A percentile compares a stretch with the other conserved stretches of the same genome.
Conservation (phyloP, 2,329 filamentous ascomycete species). For the Didymella sp. region DNA sequence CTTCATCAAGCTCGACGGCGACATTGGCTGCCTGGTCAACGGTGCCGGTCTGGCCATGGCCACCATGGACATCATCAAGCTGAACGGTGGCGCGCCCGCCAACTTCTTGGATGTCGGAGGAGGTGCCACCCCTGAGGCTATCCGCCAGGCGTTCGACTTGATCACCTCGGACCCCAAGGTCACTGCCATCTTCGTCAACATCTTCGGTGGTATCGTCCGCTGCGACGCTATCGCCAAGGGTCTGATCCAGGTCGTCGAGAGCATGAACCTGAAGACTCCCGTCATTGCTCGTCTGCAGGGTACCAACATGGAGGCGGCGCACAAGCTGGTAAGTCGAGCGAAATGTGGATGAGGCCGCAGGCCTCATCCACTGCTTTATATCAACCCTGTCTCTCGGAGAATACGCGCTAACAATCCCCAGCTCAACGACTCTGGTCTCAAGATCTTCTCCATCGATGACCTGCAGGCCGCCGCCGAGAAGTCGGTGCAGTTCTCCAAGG, state of each 20-base stretch:
- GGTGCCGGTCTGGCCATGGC: constrained; percentile 99
- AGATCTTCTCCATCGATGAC: constrained; percentile 99
- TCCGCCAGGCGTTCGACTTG: constrained; percentile 96
- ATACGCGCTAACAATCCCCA: constrained; percentile 34
- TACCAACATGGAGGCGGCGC: constrained; percentile 96
- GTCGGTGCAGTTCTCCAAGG: constrained; percentile 97
- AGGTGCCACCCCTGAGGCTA: constrained; percentile 94
- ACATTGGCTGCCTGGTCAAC: constrained; percentile 99
- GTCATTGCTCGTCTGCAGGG: constrained; percentile 97
- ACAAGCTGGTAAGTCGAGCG: constrained; percentile 68
- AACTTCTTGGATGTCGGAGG: constrained; percentile 99
- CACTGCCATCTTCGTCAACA: constrained; percentile 99
- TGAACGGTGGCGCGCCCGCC: constrained; percentile 93
- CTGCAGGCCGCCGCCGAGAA: constrained; percentile 97
- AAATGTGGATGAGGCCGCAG: not conserved
- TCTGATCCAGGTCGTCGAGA: constrained; percentile 91
- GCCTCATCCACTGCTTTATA: not conserved
- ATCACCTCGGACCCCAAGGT: constrained; percentile 99
- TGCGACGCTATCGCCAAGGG: constrained; percentile 97
- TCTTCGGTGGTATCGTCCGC: constrained; percentile 98
- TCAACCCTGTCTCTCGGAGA: too few species aligned
- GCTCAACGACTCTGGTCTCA: constrained; percentile 96
- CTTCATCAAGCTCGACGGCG: constrained; percentile 99
- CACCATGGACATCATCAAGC: constrained; percentile 99
- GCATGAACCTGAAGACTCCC: constrained; percentile 93